Base-by-base conservation (phyloP, 2,329 filamentous ascomycete genomes). In the Incumbomyces delicatus region DNA sequence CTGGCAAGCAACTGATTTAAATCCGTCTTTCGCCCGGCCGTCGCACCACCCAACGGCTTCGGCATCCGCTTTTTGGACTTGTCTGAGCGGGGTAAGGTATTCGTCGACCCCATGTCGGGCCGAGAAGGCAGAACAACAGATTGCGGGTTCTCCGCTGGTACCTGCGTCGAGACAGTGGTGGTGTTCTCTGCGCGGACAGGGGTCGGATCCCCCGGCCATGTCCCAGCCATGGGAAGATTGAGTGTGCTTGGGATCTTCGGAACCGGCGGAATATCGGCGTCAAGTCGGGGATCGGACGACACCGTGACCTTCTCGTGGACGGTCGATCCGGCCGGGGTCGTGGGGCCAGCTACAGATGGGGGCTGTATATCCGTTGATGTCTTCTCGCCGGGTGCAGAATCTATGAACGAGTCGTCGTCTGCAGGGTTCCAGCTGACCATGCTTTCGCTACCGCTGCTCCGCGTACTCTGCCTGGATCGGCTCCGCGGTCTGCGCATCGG, bases 171-270 rank as follows among this genome's bases (percentile, higher is more conserved):
- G 13, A 32, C 10, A 18, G 22, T 14, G 32, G 31, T 31, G 10
- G 6, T 5, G n/a, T 44, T 18, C 29, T 63, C 64, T 11, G 61
- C 57, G 35, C 51, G 50, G 29, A 32, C 41, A 16, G 33, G 33
- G 7, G 62, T 59, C 16, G 61, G 61, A 49, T 68, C 66, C 13
- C 61, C 60, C 2, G 66, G 63, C 49, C 65, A 67, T n/a, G 64
- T 63, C 20, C 65, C 66, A 5, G 42, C 42, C 42, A 38, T 45
- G 2, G 67, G 66, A 14, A 70, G 61, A 30, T 64, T 58, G 30
- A 71, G 57, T 4, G 60, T 61, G 1, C 60, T 55, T 12, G 68
- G 68, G n/a, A 71, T 62, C 16, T 69, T 69, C 11, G 69, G 69
- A 3, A 71, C 68, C 11, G 69, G 68, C 1, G 68, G 68, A n/a